Percentiles rank a stretch among this genome's conserved stretches.
These are phyloP conservation scores for Niebla homalea DNA, from an alignment of 495 filamentous ascomycete genomes.

Conservation along the genomic window DNA sequence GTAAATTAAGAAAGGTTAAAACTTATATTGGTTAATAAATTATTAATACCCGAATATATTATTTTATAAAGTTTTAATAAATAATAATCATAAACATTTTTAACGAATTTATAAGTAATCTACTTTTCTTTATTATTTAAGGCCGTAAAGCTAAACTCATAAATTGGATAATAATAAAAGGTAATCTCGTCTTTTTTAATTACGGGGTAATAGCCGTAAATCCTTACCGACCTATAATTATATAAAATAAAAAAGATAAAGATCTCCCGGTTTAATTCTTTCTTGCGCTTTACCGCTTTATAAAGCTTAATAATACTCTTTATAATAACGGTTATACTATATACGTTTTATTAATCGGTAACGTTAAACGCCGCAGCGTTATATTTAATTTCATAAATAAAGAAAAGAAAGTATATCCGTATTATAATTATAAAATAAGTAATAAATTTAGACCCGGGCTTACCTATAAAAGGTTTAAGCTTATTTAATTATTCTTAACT, in stretches of 20 bases:
- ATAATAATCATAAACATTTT: conserved; percentile 27
- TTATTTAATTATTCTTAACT: conserved; percentile 25
- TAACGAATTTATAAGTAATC: conserved; percentile 21
- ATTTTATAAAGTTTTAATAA: conserved; percentile 26
- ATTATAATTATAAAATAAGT: conserved; percentile 27
- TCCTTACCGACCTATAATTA: conserved; percentile 23
- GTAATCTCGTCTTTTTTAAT: conserved; percentile 16
- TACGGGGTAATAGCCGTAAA: conserved; percentile 25
- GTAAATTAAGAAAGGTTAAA: background rate
- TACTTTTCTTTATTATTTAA: conserved; percentile 23
- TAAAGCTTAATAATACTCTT: conserved; percentile 26
- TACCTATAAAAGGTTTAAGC: conserved; percentile 23
- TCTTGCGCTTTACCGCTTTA: conserved; percentile 19
- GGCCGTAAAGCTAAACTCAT: conserved; percentile 17
- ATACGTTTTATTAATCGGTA: conserved; percentile 25
- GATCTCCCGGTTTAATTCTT: conserved; percentile 27
- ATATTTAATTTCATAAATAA: conserved; percentile 27
- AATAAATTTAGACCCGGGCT: conserved; percentile 8
- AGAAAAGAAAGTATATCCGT: conserved; percentile 30
- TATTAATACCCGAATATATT: conserved; percentile 22
- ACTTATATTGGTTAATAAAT: conserved; percentile 14
- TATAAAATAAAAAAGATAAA: conserved; percentile 30
- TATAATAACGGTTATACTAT: conserved; percentile 30
- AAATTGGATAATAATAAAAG: conserved; percentile 19
- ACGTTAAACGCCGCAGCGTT: conserved; percentile 22